These are phyloP conservation scores for Huntiella bhutanensis DNA, from an alignment of 2,329 filamentous ascomycete species.

Conservation along the genomic window DNA sequence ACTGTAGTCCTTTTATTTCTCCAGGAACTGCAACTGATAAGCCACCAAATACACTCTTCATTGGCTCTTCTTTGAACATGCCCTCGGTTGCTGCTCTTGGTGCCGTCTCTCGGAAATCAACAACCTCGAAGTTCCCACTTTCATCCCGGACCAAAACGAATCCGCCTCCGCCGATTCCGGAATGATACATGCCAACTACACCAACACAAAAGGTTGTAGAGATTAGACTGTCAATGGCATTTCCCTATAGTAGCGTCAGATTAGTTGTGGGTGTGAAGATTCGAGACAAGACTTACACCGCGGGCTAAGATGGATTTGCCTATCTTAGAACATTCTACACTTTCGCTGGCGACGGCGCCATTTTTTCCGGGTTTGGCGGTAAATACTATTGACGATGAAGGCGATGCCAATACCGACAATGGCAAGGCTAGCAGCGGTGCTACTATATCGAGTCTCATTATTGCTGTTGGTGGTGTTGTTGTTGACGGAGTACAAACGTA, in stretches of 20 bases:
- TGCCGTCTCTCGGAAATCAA: slow-evolving; percentile 81
- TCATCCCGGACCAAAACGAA: slow-evolving; percentile 65
- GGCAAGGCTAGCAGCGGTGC: too few species aligned
- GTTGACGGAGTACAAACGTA: too few species aligned
- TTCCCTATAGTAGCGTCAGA: slow-evolving; percentile 30
- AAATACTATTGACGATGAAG: not conserved
- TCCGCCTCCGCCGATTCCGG: slow-evolving; percentile 74
- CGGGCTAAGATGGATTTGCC: slow-evolving; percentile 41
- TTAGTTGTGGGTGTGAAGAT: not conserved
- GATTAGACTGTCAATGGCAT: slow-evolving; percentile 59
- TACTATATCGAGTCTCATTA: too few species aligned
- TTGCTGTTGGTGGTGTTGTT: too few species aligned
- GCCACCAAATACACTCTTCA: slow-evolving; percentile 51
- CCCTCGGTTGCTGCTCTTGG: slow-evolving; percentile 63
- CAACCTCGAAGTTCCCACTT: slow-evolving; percentile 61
- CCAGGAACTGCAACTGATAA: slow-evolving; percentile 54
- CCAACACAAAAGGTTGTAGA: slow-evolving; percentile 59
- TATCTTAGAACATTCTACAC: slow-evolving; percentile 46
- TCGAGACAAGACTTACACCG: slow-evolving; percentile 22
- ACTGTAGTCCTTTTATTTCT: slow-evolving; percentile 60
- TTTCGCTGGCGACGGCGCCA: slow-evolving; percentile 56
- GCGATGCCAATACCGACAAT: too few species aligned
- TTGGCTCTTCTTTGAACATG: slow-evolving; percentile 61
- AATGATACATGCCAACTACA: slow-evolving; percentile 58
- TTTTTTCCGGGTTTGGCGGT: not conserved